Percentiles rank a stretch among this genome's conserved stretches.
Evolutionary conservation across 139 green algal genomes (phyloP).

Genomic region (Volvox africanus): DNA sequence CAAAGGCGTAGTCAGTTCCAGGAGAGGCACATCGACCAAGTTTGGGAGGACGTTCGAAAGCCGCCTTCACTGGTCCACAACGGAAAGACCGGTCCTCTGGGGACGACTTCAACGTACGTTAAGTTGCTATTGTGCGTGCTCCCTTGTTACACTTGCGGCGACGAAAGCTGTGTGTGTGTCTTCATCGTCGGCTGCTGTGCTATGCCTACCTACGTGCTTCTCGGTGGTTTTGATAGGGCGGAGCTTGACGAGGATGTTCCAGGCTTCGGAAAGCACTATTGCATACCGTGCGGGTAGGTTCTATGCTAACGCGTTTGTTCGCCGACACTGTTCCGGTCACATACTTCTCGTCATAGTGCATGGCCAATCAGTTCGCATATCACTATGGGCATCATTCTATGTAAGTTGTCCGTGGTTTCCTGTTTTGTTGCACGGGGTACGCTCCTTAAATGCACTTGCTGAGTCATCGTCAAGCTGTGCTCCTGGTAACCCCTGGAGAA

Average conservation of each 20-base stretch:
- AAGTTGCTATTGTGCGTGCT: not conserved
- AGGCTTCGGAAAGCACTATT: constrained; percentile 78
- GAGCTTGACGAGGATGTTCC: constrained; percentile 86
- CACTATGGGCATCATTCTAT: too few species aligned
- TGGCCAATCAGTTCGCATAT: too few species aligned
- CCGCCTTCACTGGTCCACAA: constrained; percentile 70
- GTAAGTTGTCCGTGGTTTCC: too few species aligned
- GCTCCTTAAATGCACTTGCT: too few species aligned
- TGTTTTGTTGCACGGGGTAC: too few species aligned
- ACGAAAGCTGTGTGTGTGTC: not conserved
- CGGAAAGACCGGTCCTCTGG: constrained; percentile 74
- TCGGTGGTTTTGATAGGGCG: constrained; percentile 61
- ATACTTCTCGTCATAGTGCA: too few species aligned
- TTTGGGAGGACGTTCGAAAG: constrained; percentile 89
- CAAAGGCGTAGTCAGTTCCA: constrained; percentile 69
- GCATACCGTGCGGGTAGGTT: constrained; percentile 69
- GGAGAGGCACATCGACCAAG: constrained; percentile 82
- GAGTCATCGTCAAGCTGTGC: too few species aligned
- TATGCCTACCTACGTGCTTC: too few species aligned
- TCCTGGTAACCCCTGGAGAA: too few species aligned
- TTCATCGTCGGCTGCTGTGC: not conserved
- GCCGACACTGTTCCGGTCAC: too few species aligned
- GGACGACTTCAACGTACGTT: constrained; percentile 77
- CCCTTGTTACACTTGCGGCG: not conserved
- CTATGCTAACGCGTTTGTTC: too few species aligned